phyloP scores from a whole-genome alignment of 352 stramenopile genomes.

The Aphanomyces invadans region DNA sequence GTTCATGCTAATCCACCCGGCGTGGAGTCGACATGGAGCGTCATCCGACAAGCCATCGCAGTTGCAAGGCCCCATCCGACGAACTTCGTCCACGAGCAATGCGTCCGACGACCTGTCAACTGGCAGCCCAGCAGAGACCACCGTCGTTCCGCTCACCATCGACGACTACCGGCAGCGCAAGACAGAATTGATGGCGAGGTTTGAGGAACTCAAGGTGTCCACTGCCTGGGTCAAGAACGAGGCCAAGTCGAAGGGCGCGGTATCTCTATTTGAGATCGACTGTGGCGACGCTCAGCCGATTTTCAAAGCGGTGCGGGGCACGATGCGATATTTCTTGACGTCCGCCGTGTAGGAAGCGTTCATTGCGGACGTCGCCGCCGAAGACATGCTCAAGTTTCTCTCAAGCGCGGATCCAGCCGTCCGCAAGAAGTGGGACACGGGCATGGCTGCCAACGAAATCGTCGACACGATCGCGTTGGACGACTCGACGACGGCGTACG shows the following conservation, averaged over 20 bases:
- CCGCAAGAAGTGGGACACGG: slow-evolving; percentile 43
- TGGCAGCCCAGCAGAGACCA: slow-evolving; percentile 29
- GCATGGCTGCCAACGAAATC: slow-evolving; percentile 41
- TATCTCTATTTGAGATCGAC: slow-evolving; percentile 41
- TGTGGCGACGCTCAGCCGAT: slow-evolving; percentile 37
- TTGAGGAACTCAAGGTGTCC: neutral
- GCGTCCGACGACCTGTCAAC: slow-evolving; percentile 22
- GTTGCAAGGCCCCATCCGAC: neutral
- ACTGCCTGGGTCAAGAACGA: slow-evolving; percentile 24
- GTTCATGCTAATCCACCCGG: slow-evolving; percentile 47
- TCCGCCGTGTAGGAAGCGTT: slow-evolving; percentile 33
- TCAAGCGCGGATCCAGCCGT: slow-evolving; percentile 36
- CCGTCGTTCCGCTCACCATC: slow-evolving; percentile 28
- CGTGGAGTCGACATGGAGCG: neutral
- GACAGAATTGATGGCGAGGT: slow-evolving; percentile 34
- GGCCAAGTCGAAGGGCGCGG: slow-evolving; percentile 27
- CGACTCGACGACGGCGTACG: slow-evolving; percentile 30
- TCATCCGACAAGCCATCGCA: neutral
- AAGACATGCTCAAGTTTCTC: slow-evolving; percentile 39
- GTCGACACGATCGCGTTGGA: slow-evolving; percentile 38
- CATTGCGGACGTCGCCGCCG: slow-evolving; percentile 34
- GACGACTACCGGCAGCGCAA: slow-evolving; percentile 13
- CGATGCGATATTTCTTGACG: slow-evolving; percentile 18
- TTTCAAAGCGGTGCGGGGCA: slow-evolving; percentile 37
- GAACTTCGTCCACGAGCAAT: neutral